These are phyloP conservation scores for Phytopythium boreale DNA, from an alignment of 352 stramenopile genomes.

Conservation along the genomic window DNA sequence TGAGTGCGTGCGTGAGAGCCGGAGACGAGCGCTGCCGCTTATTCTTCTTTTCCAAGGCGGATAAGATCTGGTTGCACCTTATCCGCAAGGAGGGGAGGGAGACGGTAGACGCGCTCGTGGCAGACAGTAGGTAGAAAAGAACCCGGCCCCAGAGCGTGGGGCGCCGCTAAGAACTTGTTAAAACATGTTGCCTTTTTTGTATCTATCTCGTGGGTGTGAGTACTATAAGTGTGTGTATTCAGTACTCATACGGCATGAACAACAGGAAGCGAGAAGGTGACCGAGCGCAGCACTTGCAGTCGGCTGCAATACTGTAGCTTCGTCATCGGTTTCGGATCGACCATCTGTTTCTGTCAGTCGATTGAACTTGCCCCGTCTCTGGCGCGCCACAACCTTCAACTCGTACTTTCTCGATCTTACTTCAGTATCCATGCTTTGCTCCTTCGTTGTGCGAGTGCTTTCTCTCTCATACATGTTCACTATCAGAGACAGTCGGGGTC, in stretches of 20 bases:
- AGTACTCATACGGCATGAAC: no score
- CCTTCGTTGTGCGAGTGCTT: no score
- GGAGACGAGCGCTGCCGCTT: neutral
- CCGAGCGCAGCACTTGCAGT: no score
- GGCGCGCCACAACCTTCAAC: neutral
- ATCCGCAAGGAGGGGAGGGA: neutral
- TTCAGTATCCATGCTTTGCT: no score
- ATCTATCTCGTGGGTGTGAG: neutral
- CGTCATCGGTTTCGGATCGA: neutral
- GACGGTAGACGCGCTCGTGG: neutral
- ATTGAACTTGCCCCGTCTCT: neutral
- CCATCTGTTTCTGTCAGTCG: neutral
- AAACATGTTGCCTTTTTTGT: neutral
- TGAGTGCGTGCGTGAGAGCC: neutral
- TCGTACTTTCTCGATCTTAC: neutral
- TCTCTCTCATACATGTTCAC: no score
- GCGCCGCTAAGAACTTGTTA: neutral
- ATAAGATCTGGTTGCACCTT: no score
- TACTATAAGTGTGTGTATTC: no score
- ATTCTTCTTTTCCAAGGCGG: neutral
- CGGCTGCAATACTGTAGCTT: neutral
- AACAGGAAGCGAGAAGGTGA: no score
- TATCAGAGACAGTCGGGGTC: no score
- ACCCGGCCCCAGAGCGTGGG: neutral
- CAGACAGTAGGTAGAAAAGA: neutral